Percentiles rank a stretch among this genome's conserved stretches.
Evolutionary conservation across 805 yeast genomes (phyloP).

Genomic region (Myxozyma monticola): DNA sequence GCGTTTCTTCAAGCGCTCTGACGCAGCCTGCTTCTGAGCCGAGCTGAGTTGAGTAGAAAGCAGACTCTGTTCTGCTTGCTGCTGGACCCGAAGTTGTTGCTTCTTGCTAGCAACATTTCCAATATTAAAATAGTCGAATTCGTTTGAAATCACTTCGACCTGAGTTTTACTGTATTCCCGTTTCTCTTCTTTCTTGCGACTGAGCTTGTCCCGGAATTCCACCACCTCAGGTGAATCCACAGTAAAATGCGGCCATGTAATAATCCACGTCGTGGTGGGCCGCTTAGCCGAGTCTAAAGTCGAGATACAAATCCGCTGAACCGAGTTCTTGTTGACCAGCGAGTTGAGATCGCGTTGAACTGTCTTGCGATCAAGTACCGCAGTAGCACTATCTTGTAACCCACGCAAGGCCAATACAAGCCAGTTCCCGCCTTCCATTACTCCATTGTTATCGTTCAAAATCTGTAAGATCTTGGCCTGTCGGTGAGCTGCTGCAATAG

Average conservation of each 20-base stretch:
- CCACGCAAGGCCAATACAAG: conserved; percentile 47
- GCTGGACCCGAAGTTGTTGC: conserved; percentile 12
- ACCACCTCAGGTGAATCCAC: conserved; percentile 32
- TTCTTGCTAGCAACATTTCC: conserved; percentile 6
- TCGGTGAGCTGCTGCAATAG: conserved; percentile 32
- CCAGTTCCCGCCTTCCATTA: conserved; percentile 45
- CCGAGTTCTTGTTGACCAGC: conserved; percentile 40
- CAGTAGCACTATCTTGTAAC: conserved; percentile 38
- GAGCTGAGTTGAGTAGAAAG: conserved; percentile 1
- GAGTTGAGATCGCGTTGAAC: conserved; percentile 46
- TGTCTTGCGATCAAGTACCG: conserved; percentile 58
- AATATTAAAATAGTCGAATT: conserved; percentile 24
- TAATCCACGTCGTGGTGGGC: conserved; percentile 32
- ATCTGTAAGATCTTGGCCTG: conserved; percentile 47
- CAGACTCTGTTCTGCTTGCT: conserved; percentile 22
- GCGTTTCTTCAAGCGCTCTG: conserved; percentile 17
- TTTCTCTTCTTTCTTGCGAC: conserved; percentile 5
- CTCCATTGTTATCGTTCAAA: conserved; percentile 49
- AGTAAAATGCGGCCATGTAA: conserved; percentile 35
- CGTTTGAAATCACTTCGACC: conserved; percentile 19
- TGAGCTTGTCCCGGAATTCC: conserved; percentile 22
- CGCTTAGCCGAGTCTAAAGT: conserved; percentile 31
- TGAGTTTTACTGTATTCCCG: not conserved
- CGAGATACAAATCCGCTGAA: conserved; percentile 36
- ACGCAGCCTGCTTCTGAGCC: conserved; percentile 18